Evolutionary conservation across 768 basidiomycete genomes (phyloP), one percentile per base, ranked within the genome.

Genomic region (Tulasnella calospora): DNA sequence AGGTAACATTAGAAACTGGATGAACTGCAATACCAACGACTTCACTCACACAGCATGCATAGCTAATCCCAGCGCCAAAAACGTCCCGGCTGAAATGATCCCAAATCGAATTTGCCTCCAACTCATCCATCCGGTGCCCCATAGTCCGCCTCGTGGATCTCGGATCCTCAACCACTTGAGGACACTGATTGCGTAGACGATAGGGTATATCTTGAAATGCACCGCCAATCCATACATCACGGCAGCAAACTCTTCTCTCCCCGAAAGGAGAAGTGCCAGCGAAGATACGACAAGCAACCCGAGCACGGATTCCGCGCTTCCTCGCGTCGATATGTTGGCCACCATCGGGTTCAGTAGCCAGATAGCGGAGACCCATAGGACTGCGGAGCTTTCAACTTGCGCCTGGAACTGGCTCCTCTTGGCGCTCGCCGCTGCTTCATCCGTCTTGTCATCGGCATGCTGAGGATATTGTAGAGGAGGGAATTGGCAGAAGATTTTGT

Each of bases 141-240:
- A 82, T 73, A 87, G n/a, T 80, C 84, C 86, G n/a, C 23, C 80
- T 84, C 74, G 80, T 81, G 82, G 81, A 79, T 21, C 81, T 21
- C 73, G 27, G 15, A 30, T 40, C 41, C 30, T 73, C 41, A 73
- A 47, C 30, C 30, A 41, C n/a, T 17, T 6, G 23, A 73, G 84
- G 79, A 94, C 91, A 47, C 90, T 89, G n/a, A 92, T 88, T 0
- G 92, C 94, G 83, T 98, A 98, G 77, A 99, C 89, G 80, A 96
- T 87, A 0, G 98, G 98, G 82, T 98, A 99, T 77, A 99, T 94
- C 85, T 99, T 99, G 94, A 95, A 97, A 82, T 98, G 96, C 0
- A 95, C 91, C 80, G 93, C 91, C 55, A 95, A 81, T 0, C 95
- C 98, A 30, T 96, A 87, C 77, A 92, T 82, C 6, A 94, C 81